Evolutionary conservation across 164 flowering plant genomes (phyloP).

Genomic region (Macadamia tetraphylla): DNA sequence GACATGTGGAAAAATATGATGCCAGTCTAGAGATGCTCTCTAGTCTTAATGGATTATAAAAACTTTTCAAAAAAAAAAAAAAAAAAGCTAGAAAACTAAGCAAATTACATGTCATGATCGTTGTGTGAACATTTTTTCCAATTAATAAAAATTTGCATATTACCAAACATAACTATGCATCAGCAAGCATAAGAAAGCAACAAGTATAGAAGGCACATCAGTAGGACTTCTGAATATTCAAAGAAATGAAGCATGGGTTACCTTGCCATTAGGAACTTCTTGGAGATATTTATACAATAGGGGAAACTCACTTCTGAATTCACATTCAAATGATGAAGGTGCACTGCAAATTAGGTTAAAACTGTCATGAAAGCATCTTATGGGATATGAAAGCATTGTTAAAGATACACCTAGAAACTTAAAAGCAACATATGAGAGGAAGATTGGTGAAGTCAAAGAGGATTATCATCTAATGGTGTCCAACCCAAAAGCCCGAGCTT

Average conservation of each 20-base stretch:
- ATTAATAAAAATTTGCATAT: neutral
- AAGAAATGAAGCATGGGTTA: constrained; percentile 12
- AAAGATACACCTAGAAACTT: neutral
- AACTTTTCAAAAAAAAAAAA: too few relatives aligned
- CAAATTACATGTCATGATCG: too few relatives aligned
- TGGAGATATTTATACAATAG: constrained; percentile 58
- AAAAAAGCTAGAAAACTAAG: too few relatives aligned
- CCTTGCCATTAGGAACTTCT: constrained; percentile 63
- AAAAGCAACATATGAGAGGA: neutral
- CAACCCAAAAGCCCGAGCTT: too few relatives aligned
- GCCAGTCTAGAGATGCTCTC: too few relatives aligned
- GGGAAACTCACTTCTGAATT: constrained; percentile 59
- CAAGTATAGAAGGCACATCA: neutral
- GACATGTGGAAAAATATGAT: too few relatives aligned
- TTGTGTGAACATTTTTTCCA: neutral
- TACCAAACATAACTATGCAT: neutral
- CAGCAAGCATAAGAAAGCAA: neutral
- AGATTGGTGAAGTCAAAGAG: too few relatives aligned
- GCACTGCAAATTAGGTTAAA: constrained; percentile 43
- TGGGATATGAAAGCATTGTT: neutral
- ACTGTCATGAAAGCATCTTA: neutral
- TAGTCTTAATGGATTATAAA: too few relatives aligned
- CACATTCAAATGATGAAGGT: constrained; percentile 74
- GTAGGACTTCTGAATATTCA: neutral
- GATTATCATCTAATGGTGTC: too few relatives aligned